phyloP scores from a whole-genome alignment of 2,329 filamentous ascomycete genomes.

The Cercospora canescens region DNA sequence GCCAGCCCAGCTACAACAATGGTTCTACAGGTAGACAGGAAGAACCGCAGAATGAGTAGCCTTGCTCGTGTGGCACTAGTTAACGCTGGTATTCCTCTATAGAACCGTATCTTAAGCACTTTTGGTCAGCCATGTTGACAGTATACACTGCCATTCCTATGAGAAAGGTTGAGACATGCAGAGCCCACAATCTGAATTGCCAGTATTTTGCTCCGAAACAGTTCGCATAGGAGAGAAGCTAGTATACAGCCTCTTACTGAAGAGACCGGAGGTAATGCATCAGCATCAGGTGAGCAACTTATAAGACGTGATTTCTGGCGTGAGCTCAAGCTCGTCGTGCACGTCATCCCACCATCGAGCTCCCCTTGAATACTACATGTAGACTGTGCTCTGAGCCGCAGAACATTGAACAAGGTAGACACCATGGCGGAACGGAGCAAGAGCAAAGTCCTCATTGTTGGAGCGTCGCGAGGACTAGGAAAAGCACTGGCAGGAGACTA shows the following conservation, averaged over 20 bases:
- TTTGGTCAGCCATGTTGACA: no score
- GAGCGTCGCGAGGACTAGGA: conserved; percentile 6
- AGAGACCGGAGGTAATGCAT: neutral
- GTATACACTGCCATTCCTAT: no score
- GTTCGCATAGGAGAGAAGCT: neutral
- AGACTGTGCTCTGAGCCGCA: neutral
- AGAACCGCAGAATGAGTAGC: neutral
- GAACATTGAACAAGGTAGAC: neutral
- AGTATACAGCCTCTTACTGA: neutral
- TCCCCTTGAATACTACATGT: neutral
- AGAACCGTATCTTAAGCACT: no score
- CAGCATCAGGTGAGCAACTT: neutral
- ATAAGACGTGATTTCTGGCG: neutral
- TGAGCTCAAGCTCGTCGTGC: neutral
- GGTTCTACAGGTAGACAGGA: no score
- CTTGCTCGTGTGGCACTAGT: neutral
- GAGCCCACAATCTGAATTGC: no score
- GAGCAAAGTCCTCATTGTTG: conserved; percentile 4
- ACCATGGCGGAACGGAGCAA: neutral
- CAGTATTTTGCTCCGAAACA: neutral
- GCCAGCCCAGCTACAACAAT: neutral
- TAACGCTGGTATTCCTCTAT: no score
- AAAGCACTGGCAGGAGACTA: conserved; percentile 5
- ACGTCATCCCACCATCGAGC: neutral
- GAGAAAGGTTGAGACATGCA: no score